Conservation (phyloP, 495 filamentous ascomycete genomes). For the Entonaema liquescens region DNA sequence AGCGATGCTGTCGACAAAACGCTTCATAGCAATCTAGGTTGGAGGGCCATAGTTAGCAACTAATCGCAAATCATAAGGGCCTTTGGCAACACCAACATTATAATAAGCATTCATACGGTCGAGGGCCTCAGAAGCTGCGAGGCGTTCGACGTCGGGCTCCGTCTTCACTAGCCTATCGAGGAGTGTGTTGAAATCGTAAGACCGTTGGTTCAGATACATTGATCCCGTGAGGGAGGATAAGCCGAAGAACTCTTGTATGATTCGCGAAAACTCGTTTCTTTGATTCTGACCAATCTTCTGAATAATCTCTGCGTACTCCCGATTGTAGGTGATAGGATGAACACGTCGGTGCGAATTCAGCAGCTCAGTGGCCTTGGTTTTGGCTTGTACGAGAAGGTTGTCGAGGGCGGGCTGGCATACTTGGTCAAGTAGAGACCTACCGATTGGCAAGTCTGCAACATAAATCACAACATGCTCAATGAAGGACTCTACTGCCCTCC, state of each 20-base stretch:
- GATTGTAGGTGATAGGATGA: slow-evolving; percentile 67
- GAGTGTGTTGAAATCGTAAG: slow-evolving; percentile 40
- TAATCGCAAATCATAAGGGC: not conserved
- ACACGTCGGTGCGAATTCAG: slow-evolving; percentile 46
- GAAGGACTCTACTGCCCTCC: slow-evolving; percentile 42
- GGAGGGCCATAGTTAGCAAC: slow-evolving; percentile 24
- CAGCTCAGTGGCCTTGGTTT: slow-evolving; percentile 47
- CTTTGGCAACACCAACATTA: slow-evolving; percentile 48
- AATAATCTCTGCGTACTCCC: slow-evolving; percentile 59
- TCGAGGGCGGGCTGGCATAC: slow-evolving; percentile 49
- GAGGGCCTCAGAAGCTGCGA: slow-evolving; percentile 55
- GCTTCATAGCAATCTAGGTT: slow-evolving; percentile 65
- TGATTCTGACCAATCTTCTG: slow-evolving; percentile 48
- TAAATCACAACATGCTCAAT: slow-evolving; percentile 42
- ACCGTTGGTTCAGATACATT: not conserved
- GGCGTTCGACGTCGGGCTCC: slow-evolving; percentile 52
- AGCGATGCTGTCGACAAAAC: slow-evolving; percentile 70
- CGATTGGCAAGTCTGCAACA: slow-evolving; percentile 45
- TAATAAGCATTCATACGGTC: slow-evolving; percentile 64
- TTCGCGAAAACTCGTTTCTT: slow-evolving; percentile 20
- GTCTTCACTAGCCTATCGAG: slow-evolving; percentile 35
- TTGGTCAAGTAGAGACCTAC: slow-evolving; percentile 41
- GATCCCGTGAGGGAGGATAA: not conserved
- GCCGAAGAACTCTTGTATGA: slow-evolving; percentile 39
- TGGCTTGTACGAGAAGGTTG: slow-evolving; percentile 24